Evolutionary conservation across 441 rosid species (phyloP).

Genomic region (Adansonia grandidieri): DNA sequence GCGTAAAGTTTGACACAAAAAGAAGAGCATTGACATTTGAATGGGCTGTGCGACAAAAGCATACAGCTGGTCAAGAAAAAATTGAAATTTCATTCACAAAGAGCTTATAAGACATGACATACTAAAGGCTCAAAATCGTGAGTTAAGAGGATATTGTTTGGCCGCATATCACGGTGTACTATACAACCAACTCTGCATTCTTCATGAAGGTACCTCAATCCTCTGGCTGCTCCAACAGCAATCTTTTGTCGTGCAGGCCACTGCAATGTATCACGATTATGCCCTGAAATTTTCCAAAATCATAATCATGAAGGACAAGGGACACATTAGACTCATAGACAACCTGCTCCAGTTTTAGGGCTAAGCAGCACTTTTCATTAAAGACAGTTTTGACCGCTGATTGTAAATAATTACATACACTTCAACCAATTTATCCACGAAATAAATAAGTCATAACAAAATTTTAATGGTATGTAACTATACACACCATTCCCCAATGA

Average conservation of each 20-base stretch:
- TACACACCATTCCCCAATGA: background rate
- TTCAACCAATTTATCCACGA: background rate
- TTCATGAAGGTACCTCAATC: conserved; percentile 77
- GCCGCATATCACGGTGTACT: conserved; percentile 77
- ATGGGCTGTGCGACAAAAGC: background rate
- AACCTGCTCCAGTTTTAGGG: conserved; percentile 5
- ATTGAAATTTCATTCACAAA: conserved; percentile 11
- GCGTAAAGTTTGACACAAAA: background rate
- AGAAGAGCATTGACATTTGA: background rate
- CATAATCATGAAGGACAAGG: background rate
- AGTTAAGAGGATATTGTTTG: conserved; percentile 72
- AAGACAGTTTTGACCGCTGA: background rate
- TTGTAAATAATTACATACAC: background rate
- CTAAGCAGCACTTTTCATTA: conserved; percentile 3
- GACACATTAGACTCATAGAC: conserved; percentile 6
- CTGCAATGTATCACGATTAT: conserved; percentile 45
- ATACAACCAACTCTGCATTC: conserved; percentile 86
- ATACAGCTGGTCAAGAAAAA: background rate
- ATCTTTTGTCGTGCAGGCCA: conserved; percentile 72
- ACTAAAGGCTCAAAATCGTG: conserved; percentile 80
- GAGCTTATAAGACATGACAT: conserved; percentile 28
- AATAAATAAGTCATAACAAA: background rate
- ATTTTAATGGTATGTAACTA: background rate
- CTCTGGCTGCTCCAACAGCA: conserved; percentile 81
- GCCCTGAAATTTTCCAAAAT: conserved; percentile 40